These are phyloP conservation scores for Coelastrella sp. DNA, from an alignment of 139 green algal species.

Conservation along the genomic window DNA sequence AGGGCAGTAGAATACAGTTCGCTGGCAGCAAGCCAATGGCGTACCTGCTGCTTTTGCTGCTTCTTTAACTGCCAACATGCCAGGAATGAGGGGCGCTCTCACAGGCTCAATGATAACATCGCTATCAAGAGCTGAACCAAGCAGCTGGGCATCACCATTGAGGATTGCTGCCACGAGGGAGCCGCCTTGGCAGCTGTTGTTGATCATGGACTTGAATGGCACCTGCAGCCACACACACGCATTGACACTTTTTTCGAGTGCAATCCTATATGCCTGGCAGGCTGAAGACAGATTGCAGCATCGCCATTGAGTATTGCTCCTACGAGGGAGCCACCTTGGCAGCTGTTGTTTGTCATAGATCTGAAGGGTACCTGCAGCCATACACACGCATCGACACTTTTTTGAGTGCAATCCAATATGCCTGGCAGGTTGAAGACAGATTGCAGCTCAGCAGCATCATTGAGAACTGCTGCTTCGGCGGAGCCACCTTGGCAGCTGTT, in stretches of 20 bases:
- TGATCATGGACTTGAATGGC: slow-evolving; percentile 87
- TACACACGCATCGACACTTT: neutral
- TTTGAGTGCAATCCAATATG: neutral
- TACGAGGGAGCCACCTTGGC: slow-evolving; percentile 46
- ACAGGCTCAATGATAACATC: slow-evolving; percentile 97
- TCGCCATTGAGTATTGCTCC: no score
- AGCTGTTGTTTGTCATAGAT: slow-evolving; percentile 71
- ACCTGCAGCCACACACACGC: slow-evolving; percentile 50
- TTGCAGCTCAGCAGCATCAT: no score
- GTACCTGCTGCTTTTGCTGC: slow-evolving; percentile 86
- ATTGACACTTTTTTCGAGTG: no score
- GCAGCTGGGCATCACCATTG: slow-evolving; percentile 75
- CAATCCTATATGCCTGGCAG: neutral
- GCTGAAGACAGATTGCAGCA: no score
- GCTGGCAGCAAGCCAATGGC: neutral
- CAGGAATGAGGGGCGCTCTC: slow-evolving; percentile 93
- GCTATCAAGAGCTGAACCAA: slow-evolving; percentile 88
- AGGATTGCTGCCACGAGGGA: slow-evolving; percentile 80
- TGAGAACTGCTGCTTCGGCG: neutral
- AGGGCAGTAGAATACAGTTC: neutral
- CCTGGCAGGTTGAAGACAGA: neutral
- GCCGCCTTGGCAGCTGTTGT: slow-evolving; percentile 91
- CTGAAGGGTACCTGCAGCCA: slow-evolving; percentile 80
- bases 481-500: slow-evolving; percentile 53
- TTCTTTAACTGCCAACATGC: slow-evolving; percentile 92